These are phyloP conservation scores for Pyrus betulifolia DNA, from an alignment of 306 rosid genomes.

Conservation along the genomic window DNA sequence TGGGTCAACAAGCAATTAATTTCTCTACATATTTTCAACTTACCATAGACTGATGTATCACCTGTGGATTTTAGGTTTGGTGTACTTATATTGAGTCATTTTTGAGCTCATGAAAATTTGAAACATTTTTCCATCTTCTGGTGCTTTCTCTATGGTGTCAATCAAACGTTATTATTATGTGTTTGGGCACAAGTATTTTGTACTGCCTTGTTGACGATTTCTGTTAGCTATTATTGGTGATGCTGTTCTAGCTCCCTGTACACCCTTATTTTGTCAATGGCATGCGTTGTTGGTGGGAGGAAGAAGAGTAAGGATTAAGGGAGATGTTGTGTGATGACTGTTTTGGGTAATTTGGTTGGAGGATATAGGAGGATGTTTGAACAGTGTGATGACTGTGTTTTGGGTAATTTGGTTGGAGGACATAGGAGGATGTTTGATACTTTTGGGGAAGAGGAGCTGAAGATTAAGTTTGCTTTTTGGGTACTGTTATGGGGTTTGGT, in stretches of 20 bases:
- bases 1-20: neutral
- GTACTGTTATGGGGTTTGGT: neutral
- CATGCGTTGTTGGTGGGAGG: neutral
- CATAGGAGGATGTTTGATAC: neutral
- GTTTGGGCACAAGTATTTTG: neutral
- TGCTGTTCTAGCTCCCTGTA: neutral
- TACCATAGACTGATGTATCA: neutral
- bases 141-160: neutral
- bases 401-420: neutral
- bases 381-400: neutral
- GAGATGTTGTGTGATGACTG: neutral
- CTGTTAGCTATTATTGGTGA: neutral
- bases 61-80: neutral
- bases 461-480: neutral
- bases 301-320: neutral
- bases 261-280: neutral
- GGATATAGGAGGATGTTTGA: neutral
- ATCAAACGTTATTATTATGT: neutral
- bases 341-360: neutral
- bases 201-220: neutral
- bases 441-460: neutral
- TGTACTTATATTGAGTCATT: neutral
- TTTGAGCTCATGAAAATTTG: neutral
- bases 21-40: neutral
- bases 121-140: neutral